Evolutionary conservation across 306 rosid genomes (phyloP).

Genomic region (Pterocarpus santalinus): DNA sequence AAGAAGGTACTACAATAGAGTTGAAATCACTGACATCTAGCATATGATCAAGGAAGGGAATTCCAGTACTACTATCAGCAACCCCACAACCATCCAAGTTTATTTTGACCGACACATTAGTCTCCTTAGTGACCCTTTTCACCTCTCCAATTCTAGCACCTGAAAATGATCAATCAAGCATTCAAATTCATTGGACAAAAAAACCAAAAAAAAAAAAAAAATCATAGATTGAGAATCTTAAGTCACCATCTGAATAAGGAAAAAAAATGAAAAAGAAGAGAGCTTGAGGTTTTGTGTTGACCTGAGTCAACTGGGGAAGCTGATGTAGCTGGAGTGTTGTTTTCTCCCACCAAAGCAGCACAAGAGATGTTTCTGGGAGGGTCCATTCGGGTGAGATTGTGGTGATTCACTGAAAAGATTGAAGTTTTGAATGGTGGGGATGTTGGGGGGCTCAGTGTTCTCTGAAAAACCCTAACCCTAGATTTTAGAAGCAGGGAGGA

Average conservation of each 20-base stretch:
- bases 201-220: constrained; percentile 4
- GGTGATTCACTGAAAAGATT: constrained; percentile 43
- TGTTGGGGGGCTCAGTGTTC: constrained; percentile 27
- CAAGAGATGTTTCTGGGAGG: constrained; percentile 45
- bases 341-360: constrained; percentile 53
- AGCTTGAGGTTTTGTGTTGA: constrained; percentile 19
- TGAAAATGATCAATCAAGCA: constrained; percentile 41
- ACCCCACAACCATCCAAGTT: constrained; percentile 89
- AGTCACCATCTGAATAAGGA: background rate
- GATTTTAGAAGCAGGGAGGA: constrained; percentile 56
- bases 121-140: constrained; percentile 86
- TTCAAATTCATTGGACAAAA: constrained; percentile 3
- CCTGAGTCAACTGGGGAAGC: constrained; percentile 62
- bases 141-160: constrained; percentile 89
- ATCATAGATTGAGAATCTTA: background rate
- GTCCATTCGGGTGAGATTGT: constrained; percentile 48
- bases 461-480: constrained; percentile 53
- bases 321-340: constrained; percentile 54
- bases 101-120: constrained; percentile 82
- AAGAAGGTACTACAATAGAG: background rate
- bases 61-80: constrained; percentile 81
- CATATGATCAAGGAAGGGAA: constrained; percentile 98
- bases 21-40: constrained; percentile 75
- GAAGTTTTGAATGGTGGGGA: constrained; percentile 38
- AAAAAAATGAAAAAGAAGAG: constrained; percentile 9